phyloP scores from a whole-genome alignment of 1,284 basidiomycete genomes.

The Tylopilus orsonianus region DNA sequence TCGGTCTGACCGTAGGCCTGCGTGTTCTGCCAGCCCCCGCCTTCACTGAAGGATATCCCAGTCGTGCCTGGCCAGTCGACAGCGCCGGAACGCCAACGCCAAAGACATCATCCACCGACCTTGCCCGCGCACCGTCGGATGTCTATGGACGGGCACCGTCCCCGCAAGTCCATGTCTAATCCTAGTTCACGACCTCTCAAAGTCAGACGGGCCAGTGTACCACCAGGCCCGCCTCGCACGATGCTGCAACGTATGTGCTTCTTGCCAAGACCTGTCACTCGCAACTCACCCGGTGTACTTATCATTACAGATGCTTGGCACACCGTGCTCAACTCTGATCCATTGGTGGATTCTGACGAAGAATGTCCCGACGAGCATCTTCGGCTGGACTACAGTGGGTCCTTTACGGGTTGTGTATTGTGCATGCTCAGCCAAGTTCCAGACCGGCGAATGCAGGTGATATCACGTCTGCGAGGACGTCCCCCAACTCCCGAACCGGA shows the following conservation, averaged over 20 bases:
- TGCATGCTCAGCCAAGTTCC: constrained; percentile 12
- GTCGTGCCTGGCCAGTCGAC: constrained; percentile 24
- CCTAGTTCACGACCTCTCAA: constrained; percentile 23
- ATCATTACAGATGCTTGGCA: constrained; percentile 61
- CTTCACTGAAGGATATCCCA: constrained; percentile 18
- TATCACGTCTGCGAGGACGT: constrained; percentile 53
- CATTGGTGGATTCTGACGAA: constrained; percentile 70
- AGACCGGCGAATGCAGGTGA: constrained; percentile 59
- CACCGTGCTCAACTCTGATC: constrained; percentile 57
- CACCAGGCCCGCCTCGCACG: constrained; percentile 33
- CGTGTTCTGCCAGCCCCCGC: background rate
- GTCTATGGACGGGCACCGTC: constrained; percentile 28
- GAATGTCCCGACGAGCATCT: constrained; percentile 63
- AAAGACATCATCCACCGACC: constrained; percentile 26
- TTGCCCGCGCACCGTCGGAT: constrained; percentile 29
- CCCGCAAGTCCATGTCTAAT: constrained; percentile 27
- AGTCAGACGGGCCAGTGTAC: constrained; percentile 27
- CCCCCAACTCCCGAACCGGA: constrained; percentile 45
- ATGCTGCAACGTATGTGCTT: constrained; percentile 53
- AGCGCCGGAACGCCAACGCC: constrained; percentile 28
- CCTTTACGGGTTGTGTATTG: constrained; percentile 18
- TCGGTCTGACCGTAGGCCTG: constrained; percentile 33
- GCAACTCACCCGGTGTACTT: constrained; percentile 54
- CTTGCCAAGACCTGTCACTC: constrained; percentile 1
- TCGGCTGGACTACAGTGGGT: constrained; percentile 62